Evolutionary conservation across 352 stramenopile species (phyloP), one percentile per base, ranked within the genome.

Genomic region (Pythium biforme): DNA sequence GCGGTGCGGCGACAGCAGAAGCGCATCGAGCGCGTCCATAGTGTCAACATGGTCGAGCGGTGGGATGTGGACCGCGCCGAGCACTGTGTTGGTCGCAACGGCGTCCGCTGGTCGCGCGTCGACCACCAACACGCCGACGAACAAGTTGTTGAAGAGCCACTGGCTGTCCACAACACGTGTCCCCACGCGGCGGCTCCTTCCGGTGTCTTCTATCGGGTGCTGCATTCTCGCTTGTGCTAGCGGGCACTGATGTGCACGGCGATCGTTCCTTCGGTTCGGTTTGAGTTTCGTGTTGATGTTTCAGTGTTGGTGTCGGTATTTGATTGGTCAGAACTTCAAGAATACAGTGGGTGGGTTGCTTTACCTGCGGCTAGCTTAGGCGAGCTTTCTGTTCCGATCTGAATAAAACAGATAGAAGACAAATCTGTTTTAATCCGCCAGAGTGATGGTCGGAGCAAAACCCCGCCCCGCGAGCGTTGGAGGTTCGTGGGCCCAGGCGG

Each of bases 131-230:
- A 80, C 75, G 39, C 84, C 84, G 11, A 83, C 71, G 50, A 84
- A 73, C 46, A 92, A 71, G 45, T 89, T 77, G 77, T 93, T 92
- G 63, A 83, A 91, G 26, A 92, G 78, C 80, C 79, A 93, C 41
- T 69, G 77, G 22, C 66, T 74, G 62, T 83, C 71, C 25, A 90
- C 82, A 3, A 47, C 39, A 3, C 55, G 54, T 9, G 46, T 63
- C 19, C 17, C 17, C 23, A 69, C 61, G 6, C 17, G 19, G 17
- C 64, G 56, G 10, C 11, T 15, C 20, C 17, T 11, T 46, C 46
- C 22, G 27, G 49, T 27, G 19, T 40, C 48, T 17, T n/a, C 25
- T 3, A 26, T 26, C 25, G 46, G 2, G 11, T 12, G 5, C 37
- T 19, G 37, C 37, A 43, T 43, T 10, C 10, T 34, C 31, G 31